A percentile compares a stretch with the other conserved stretches of the same genome.
Conservation (phyloP, 805 yeast species). For the Ogataea saltuana region DNA sequence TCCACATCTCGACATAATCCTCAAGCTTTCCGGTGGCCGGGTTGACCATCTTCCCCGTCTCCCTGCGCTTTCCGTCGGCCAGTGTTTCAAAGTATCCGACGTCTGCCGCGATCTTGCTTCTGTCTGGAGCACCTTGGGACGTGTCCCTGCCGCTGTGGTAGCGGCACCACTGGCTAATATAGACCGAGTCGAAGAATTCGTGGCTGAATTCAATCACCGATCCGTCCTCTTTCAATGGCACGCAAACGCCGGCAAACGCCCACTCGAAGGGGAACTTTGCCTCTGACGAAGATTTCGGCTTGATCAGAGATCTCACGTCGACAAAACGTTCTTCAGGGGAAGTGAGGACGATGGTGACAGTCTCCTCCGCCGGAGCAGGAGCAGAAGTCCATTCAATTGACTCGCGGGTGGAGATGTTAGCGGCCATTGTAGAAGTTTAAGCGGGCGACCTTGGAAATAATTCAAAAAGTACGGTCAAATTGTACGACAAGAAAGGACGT, state of each 20-base stretch:
- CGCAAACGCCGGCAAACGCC: conserved; percentile 56
- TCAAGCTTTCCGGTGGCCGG: conserved; percentile 43
- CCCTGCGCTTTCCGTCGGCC: conserved; percentile 45
- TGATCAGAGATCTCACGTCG: conserved; percentile 43
- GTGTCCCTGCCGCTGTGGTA: conserved; percentile 8
- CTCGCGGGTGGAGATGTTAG: conserved; percentile 44
- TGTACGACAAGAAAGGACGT: no score
- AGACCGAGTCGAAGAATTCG: conserved; percentile 43
- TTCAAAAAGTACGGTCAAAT: no score
- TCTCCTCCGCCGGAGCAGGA: conserved; percentile 43
- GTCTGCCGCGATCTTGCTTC: conserved; percentile 37
- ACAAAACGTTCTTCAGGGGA: conserved; percentile 48
- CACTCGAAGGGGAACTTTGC: conserved; percentile 53
- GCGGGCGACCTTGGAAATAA: no score
- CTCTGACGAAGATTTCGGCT: conserved; percentile 29
- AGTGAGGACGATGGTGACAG: conserved; percentile 50
- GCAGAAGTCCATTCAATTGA: conserved; percentile 51
- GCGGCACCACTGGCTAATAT: conserved; percentile 27
- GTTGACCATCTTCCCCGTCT: conserved; percentile 51
- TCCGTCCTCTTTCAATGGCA: conserved; percentile 29
- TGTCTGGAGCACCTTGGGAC: conserved; percentile 19
- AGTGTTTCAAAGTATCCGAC: conserved; percentile 46
- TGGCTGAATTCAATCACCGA: conserved; percentile 43
- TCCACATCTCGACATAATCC: conserved; percentile 56
- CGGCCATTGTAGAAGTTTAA: no score